Evolutionary conservation across 768 basidiomycete genomes (phyloP).

Genomic region (Fomitopsis pulvina): DNA sequence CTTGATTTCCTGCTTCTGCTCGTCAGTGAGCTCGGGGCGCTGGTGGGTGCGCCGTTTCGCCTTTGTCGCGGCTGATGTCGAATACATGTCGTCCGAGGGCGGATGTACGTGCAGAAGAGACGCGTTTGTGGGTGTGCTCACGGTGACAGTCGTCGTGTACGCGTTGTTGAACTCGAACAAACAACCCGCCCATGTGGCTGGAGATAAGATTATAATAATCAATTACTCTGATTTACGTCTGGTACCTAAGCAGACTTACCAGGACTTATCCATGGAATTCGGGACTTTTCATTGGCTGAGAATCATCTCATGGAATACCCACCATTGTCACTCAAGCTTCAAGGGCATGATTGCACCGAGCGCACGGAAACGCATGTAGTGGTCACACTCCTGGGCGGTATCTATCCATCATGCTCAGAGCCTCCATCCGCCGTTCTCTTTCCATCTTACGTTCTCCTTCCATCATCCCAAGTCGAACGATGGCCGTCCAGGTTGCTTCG

Average conservation of each 20-base stretch:
- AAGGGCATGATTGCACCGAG: no score
- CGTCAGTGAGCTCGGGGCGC: constrained; percentile 80
- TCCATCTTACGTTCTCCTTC: background rate
- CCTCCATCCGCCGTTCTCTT: background rate
- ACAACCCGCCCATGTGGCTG: no score
- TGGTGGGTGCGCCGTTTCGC: constrained; percentile 68
- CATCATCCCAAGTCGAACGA: constrained; percentile 20
- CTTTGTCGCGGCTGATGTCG: constrained; percentile 59
- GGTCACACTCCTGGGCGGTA: no score
- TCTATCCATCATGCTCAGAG: background rate
- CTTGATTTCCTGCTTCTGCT: constrained; percentile 93
- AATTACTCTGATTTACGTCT: no score
- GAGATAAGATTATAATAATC: no score
- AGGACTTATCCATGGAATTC: no score
- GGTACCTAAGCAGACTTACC: no score
- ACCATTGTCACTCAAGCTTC: no score
- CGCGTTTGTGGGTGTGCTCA: background rate
- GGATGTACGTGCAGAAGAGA: background rate
- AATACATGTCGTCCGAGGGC: constrained; percentile 8
- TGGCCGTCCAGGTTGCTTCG: constrained; percentile 63
- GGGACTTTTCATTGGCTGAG: no score
- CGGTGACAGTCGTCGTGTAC: background rate
- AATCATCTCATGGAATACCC: no score
- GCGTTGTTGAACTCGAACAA: no score
- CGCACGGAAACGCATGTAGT: no score